phyloP scores from a whole-genome alignment of 139 green algal species.

The Picochlorum sp. region DNA sequence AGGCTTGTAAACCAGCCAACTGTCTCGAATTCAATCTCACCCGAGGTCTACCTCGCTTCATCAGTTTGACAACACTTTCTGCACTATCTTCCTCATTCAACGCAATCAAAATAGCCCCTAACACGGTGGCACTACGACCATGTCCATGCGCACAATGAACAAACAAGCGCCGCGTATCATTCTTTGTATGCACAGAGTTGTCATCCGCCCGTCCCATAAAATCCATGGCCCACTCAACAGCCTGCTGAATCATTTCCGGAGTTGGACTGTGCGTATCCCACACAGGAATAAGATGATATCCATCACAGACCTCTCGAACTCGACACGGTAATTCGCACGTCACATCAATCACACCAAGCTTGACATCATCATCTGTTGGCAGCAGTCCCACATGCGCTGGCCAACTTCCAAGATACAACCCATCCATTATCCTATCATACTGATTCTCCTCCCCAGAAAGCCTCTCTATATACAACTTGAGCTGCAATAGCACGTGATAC shows the following conservation, averaged over 20 bases:
- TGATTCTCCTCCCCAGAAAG: conserved; percentile 26
- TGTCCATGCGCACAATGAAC: conserved; percentile 61
- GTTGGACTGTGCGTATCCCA: conserved; percentile 54
- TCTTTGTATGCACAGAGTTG: too few relatives aligned
- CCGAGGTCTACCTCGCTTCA: conserved; percentile 24
- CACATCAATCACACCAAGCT: conserved; percentile 44
- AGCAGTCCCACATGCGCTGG: conserved; percentile 24
- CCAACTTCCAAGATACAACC: conserved; percentile 36
- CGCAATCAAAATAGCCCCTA: conserved; percentile 42
- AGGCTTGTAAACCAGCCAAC: conserved; percentile 20
- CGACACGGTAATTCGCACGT: conserved; percentile 59
- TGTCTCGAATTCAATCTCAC: conserved; percentile 37
- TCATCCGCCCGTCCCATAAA: too few relatives aligned
- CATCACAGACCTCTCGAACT: conserved; percentile 15
- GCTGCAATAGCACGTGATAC: conserved; percentile 43
- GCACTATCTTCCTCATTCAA: conserved; percentile 9
- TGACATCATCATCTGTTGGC: conserved; percentile 19
- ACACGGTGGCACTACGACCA: conserved; percentile 39
- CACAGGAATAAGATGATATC: conserved; percentile 41
- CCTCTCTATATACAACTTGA: conserved; percentile 41
- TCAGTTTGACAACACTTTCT: conserved; percentile 7
- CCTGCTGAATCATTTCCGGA: conserved; percentile 35
- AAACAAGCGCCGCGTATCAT: conserved; percentile 18
- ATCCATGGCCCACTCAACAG: conserved; percentile 36
- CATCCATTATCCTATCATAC: conserved; percentile 28